Evolutionary conservation across 176 grass and related monocot species (phyloP).

Genomic region (Guadua angustifolia): DNA sequence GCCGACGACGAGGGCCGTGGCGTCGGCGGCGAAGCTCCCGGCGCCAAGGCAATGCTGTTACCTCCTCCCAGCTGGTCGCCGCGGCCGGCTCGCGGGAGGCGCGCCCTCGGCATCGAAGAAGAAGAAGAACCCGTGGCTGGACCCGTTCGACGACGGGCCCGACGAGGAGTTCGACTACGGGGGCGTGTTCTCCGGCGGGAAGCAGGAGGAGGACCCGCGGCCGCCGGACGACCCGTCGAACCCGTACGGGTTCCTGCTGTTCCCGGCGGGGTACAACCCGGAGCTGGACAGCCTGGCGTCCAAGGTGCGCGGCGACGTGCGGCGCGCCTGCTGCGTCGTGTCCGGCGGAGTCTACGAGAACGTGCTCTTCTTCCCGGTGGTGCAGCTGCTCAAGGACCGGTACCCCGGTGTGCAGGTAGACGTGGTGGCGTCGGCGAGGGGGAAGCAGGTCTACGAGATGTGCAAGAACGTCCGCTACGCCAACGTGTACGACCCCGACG

Average conservation of each 20-base stretch:
- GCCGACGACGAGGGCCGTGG: background rate
- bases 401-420: slow-evolving; percentile 90
- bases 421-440: slow-evolving; percentile 65
- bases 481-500: slow-evolving; percentile 73
- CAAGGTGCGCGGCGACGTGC: slow-evolving; percentile 88
- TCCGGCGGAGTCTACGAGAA: slow-evolving; percentile 93
- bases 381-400: slow-evolving; percentile 83
- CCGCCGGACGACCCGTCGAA: slow-evolving; percentile 69
- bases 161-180: slow-evolving; percentile 73
- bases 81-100: background rate
- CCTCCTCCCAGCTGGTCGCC: background rate
- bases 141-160: slow-evolving; percentile 82
- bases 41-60: background rate
- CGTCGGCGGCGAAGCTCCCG: slow-evolving; percentile 22
- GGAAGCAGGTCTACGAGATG: slow-evolving; percentile 92
- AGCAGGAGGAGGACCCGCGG: slow-evolving; percentile 93
- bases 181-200: slow-evolving; percentile 69
- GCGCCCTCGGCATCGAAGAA: slow-evolving; percentile 35
- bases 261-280: slow-evolving; percentile 78
- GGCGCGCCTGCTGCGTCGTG: slow-evolving; percentile 86
- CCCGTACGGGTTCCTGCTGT: slow-evolving; percentile 83
- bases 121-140: slow-evolving; percentile 93
- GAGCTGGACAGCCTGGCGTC: slow-evolving; percentile 81
- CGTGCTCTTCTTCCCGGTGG: slow-evolving; percentile 88
- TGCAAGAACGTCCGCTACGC: slow-evolving; percentile 92